These are phyloP conservation scores for Mortierella hygrophila DNA, from an alignment of 192 early-diverging fungal species.

Conservation along the genomic window DNA sequence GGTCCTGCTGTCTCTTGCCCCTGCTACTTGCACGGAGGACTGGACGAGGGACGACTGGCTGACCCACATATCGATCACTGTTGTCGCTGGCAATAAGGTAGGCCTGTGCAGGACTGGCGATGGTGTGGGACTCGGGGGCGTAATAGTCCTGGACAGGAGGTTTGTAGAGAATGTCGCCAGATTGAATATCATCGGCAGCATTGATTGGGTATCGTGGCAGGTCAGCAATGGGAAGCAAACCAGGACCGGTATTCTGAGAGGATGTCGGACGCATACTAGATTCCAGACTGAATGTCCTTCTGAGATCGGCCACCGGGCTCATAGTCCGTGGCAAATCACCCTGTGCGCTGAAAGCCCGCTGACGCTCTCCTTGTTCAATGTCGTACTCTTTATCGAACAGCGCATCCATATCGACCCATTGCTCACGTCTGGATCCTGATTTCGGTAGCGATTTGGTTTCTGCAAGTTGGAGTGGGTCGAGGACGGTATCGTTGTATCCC, in stretches of 20 bases:
- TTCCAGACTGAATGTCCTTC: background rate
- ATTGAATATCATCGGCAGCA: slow-evolving; percentile 5
- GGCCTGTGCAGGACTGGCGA: slow-evolving; percentile 4
- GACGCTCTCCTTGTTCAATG: background rate
- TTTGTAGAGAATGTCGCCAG: slow-evolving; percentile 41
- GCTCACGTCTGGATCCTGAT: background rate
- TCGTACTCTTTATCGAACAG: slow-evolving; percentile 48
- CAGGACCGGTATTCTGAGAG: background rate
- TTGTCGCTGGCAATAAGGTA: slow-evolving; percentile 35
- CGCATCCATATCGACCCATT: slow-evolving; percentile 49
- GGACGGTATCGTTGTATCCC: slow-evolving; percentile 22
- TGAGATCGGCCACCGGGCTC: background rate
- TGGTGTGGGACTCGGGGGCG: background rate
- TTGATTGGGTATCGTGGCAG: slow-evolving; percentile 21
- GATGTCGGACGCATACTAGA: background rate
- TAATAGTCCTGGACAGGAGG: slow-evolving; percentile 19
- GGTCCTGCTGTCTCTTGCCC: background rate
- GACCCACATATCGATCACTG: slow-evolving; percentile 42
- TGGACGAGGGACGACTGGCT: slow-evolving; percentile 35
- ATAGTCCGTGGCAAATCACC: background rate
- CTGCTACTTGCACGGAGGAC: slow-evolving; percentile 31
- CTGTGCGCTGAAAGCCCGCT: slow-evolving; percentile 9
- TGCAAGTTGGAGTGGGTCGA: background rate
- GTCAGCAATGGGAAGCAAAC: background rate
- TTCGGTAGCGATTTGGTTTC: background rate